Conservation (phyloP, 495 filamentous ascomycete species). For the Podospora conica region DNA sequence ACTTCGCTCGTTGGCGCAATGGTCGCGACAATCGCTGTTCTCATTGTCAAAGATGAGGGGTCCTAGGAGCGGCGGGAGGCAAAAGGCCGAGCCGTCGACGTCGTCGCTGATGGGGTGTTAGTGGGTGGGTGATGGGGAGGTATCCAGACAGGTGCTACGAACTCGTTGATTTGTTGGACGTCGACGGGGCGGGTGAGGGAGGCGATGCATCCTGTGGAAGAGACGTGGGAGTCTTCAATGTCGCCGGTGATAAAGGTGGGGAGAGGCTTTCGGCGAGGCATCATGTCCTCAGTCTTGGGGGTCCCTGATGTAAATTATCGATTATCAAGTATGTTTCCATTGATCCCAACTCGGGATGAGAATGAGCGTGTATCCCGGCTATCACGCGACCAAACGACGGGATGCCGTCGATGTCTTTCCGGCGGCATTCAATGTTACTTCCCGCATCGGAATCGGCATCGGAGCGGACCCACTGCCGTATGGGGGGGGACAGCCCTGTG, state of each 20-base stretch:
- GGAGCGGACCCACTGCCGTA: neutral
- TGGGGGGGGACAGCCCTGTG: neutral
- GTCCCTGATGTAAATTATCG: neutral
- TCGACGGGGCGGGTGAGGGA: neutral
- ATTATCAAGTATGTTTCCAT: neutral
- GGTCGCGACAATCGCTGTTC: conserved; percentile 79
- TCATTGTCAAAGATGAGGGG: conserved; percentile 84
- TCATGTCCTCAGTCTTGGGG: neutral
- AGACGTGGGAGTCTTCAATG: neutral
- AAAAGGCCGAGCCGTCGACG: conserved; percentile 41
- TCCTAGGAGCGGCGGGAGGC: conserved; percentile 62
- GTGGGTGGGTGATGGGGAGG: neutral
- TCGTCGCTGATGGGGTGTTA: neutral
- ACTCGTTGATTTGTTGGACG: neutral
- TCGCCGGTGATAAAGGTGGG: neutral
- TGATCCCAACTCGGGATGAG: neutral
- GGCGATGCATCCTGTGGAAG: neutral
- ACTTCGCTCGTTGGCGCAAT: conserved; percentile 76
- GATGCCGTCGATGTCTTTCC: neutral
- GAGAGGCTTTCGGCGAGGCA: neutral
- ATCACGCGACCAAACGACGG: neutral
- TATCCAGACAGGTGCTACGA: neutral
- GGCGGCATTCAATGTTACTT: too few species aligned
- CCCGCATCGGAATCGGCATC: neutral
- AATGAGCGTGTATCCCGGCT: neutral